Evolutionary conservation across 176 grass and related monocot genomes (phyloP), one percentile per base, ranked within the genome.

Genomic region (Dendrocalamus sinicus): DNA sequence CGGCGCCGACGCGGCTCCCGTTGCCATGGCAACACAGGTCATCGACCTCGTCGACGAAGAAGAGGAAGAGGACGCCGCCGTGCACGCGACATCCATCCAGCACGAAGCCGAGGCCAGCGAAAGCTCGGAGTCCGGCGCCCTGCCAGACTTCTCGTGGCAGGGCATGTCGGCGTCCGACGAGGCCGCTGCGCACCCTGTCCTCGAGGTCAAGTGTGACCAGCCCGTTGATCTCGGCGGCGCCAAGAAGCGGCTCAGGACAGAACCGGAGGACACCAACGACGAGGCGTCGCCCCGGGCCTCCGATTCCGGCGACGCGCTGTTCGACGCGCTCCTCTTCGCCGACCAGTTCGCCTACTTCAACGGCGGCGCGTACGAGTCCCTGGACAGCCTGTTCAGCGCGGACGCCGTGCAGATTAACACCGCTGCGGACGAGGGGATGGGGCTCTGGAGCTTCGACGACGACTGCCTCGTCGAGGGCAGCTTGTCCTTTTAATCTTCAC

Each of bases 371-470:
- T 94, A 89, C 75, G 87, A 76, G 67, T 87, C 87, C 15, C 78
- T 92, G 0, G 89, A 93, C 70, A 86, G 68, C 76, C 76, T 89
- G 22, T 95, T 92, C 70, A 83, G 85, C 67, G 82, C 79, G 4
- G 89, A 95, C 83, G 80, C 75, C 20, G 82, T 73, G 74, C 93
- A 95, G 75, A 73, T 74, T 81, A 11, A 0, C 60, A 48, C 47
- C 63, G 39, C 50, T 1, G 81, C 17, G 2, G 83, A 83, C 26
- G 39, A 54, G 19, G 90, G 26, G 43, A 12, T 89, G 61, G 79
- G 80, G 11, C 90, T 98, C 37, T 98, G 95, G 95, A 95, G 85
- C 88, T 98, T 98, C 85, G 95, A 93, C 83, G 95, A 98, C 88
- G 84, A 59, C 55, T 90, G 85, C 85, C 81, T 92, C 65, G 84